Conservation (phyloP, 768 basidiomycete genomes). For the Tricholoma bakamatsutake region DNA sequence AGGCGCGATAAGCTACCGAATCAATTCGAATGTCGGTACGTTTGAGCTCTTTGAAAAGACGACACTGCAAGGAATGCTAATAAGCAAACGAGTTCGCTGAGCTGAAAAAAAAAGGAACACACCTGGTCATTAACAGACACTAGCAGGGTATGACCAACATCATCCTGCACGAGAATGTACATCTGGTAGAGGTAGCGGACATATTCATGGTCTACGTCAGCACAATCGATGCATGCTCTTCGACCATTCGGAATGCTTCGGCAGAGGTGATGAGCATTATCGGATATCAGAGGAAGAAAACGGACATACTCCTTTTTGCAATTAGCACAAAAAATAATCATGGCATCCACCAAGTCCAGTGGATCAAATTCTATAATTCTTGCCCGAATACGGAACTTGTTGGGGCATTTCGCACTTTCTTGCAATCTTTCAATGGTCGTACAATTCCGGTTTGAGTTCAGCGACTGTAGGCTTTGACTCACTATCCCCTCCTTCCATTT, state of each 20-base stretch:
- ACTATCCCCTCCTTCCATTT: slow-evolving; percentile 17
- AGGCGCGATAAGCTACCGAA: slow-evolving; percentile 25
- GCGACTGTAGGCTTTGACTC: background rate
- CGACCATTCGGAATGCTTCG: slow-evolving; percentile 38
- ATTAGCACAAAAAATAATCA: slow-evolving; percentile 42
- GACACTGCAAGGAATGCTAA: slow-evolving; percentile 26
- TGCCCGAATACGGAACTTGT: slow-evolving; percentile 38
- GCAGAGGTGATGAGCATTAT: slow-evolving; percentile 1
- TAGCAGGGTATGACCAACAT: slow-evolving; percentile 32
- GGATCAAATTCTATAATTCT: slow-evolving; percentile 55
- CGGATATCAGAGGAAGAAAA: background rate
- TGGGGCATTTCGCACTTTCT: slow-evolving; percentile 24
- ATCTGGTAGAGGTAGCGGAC: slow-evolving; percentile 44
- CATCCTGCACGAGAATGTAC: slow-evolving; percentile 47
- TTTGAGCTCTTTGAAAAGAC: slow-evolving; percentile 37
- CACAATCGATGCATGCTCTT: slow-evolving; percentile 45
- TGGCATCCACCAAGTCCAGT: slow-evolving; percentile 38
- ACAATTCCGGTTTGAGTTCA: background rate
- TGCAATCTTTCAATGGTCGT: slow-evolving; percentile 33
- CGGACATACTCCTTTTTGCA: slow-evolving; percentile 45
- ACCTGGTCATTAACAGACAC: slow-evolving; percentile 47
- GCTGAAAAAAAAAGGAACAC: slow-evolving; percentile 6
- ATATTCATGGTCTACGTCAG: slow-evolving; percentile 46
- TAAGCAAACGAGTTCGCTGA: background rate
- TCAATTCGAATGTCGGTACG: slow-evolving; percentile 40